phyloP scores from a whole-genome alignment of 129 eudicot species.

The Helianthus tuberosus region DNA sequence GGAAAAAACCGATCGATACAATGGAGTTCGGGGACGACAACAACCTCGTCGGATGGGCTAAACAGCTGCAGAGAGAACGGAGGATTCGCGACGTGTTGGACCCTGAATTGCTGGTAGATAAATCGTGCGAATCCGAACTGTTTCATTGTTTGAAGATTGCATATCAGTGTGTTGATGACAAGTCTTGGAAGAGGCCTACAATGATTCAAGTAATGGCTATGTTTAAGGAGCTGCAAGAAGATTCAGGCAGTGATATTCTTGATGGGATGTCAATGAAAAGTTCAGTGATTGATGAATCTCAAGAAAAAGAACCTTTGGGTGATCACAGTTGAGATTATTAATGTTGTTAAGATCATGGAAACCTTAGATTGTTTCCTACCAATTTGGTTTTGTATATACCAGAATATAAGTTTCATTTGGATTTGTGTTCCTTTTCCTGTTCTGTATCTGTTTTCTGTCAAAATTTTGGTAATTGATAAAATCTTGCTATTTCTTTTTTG shows the following conservation, averaged over 20 bases:
- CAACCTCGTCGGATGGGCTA: slow-evolving; percentile 92
- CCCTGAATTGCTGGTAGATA: slow-evolving; percentile 52
- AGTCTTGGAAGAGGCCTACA: slow-evolving; percentile 70
- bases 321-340: slow-evolving; percentile 28
- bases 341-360: slow-evolving; percentile 1
- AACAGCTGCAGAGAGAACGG: slow-evolving; percentile 62
- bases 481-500: slow-evolving; percentile 34
- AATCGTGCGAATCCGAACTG: slow-evolving; percentile 57
- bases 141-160: slow-evolving; percentile 71
- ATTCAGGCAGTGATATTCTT: slow-evolving; percentile 80
- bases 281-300: slow-evolving; percentile 76
- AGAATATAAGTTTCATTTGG: slow-evolving; percentile 32
- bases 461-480: slow-evolving; percentile 50
- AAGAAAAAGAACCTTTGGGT: slow-evolving; percentile 54
- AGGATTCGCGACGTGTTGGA: slow-evolving; percentile 61
- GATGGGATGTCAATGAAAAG: slow-evolving; percentile 76
- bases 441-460: slow-evolving; percentile 45
- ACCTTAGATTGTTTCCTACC: slow-evolving; percentile 11
- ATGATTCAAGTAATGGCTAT: slow-evolving; percentile 94
- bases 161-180: slow-evolving; percentile 81
- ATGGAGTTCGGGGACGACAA: slow-evolving; percentile 76
- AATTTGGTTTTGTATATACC: slow-evolving; percentile 47
- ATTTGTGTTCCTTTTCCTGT: slow-evolving; percentile 35
- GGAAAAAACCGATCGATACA: slow-evolving; percentile 75
- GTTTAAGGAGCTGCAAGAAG: slow-evolving; percentile 78